These are phyloP conservation scores for Haematococcus lacustris DNA, from an alignment of 139 green algal genomes.

Conservation along the genomic window DNA sequence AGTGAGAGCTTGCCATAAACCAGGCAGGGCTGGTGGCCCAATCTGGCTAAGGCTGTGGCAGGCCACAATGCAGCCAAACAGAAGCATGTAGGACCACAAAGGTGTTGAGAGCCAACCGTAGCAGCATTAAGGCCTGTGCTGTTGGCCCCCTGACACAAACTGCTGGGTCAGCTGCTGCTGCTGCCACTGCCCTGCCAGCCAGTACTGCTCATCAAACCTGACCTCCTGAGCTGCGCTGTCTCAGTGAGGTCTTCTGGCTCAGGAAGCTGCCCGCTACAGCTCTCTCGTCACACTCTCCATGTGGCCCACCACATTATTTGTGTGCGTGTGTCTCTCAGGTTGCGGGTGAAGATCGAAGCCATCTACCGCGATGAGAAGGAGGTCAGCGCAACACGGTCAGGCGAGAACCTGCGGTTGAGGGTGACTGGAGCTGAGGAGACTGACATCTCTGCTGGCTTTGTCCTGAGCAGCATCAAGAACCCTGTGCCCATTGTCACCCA, in stretches of 20 bases:
- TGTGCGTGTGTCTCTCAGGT: constrained; percentile 1
- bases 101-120: no score
- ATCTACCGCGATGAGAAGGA: constrained; percentile 92
- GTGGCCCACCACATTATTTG: neutral
- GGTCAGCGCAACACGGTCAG: constrained; percentile 50
- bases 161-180: no score
- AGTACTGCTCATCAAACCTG: neutral
- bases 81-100: no score
- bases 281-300: no score
- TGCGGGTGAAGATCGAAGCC: constrained; percentile 76
- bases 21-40: no score
- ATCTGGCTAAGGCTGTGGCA: no score
- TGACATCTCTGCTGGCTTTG: constrained; percentile 87
- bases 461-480: constrained; percentile 72
- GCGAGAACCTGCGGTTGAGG: constrained; percentile 79
- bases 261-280: neutral
- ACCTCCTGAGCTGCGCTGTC: neutral
- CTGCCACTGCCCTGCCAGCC: neutral
- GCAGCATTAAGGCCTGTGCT: no score
- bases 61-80: no score
- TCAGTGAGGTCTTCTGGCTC: neutral
- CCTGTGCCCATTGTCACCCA: constrained; percentile 58
- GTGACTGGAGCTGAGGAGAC: constrained; percentile 47
- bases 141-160: neutral
- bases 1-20: constrained; percentile 41